phyloP scores from a whole-genome alignment of 805 yeast species.

The Zygoascus flipseniorum region DNA sequence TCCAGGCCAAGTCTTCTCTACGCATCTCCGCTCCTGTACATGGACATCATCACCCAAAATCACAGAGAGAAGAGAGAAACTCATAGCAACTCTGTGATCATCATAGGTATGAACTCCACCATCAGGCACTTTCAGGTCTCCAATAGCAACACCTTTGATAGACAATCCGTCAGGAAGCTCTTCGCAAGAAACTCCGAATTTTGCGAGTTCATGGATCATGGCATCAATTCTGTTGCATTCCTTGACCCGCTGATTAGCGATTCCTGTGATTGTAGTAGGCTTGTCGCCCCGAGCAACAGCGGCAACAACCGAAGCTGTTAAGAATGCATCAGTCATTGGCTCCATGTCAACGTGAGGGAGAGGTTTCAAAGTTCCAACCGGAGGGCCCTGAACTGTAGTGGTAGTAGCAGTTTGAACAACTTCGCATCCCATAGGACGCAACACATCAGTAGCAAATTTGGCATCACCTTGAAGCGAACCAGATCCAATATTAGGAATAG shows the following conservation, averaged over 20 bases:
- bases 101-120: slow-evolving; percentile 74
- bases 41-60: slow-evolving; percentile 53
- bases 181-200: slow-evolving; percentile 78
- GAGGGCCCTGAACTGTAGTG: slow-evolving; percentile 90
- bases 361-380: slow-evolving; percentile 58
- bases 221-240: slow-evolving; percentile 96
- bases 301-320: slow-evolving; percentile 94
- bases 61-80: slow-evolving; percentile 82
- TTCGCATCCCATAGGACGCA: slow-evolving; percentile 89
- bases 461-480: slow-evolving; percentile 96
- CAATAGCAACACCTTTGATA: slow-evolving; percentile 54
- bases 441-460: slow-evolving; percentile 85
- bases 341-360: slow-evolving; percentile 87
- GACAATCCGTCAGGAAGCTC: slow-evolving; percentile 92
- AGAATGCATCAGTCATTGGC: slow-evolving; percentile 98
- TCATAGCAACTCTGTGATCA: slow-evolving; percentile 98
- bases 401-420: slow-evolving; percentile 77
- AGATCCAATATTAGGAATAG: slow-evolving; percentile 90
- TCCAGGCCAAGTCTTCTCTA: slow-evolving; percentile 99
- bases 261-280: slow-evolving; percentile 80
- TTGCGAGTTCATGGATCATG: slow-evolving; percentile 80
- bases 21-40: slow-evolving; percentile 81
- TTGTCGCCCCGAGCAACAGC: slow-evolving; percentile 64
- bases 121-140: slow-evolving; percentile 45
- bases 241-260: slow-evolving; percentile 96